phyloP scores from a whole-genome alignment of 352 stramenopile species.

The Globisporangium nagaii region DNA sequence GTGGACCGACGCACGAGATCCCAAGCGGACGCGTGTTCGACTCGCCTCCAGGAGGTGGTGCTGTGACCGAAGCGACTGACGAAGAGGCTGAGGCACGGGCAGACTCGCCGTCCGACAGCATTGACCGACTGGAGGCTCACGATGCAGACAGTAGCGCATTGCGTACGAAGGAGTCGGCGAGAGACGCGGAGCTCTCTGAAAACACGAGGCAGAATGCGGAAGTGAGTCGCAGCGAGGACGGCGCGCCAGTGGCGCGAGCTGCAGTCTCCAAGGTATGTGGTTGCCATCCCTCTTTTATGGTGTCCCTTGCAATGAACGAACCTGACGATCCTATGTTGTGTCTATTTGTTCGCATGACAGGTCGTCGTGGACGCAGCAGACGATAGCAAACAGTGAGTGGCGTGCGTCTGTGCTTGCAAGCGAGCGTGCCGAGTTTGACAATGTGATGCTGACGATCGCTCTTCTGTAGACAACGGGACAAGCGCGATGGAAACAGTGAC shows the following conservation, averaged over 20 bases:
- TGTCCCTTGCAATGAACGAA: too few species aligned
- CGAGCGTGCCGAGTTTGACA: background rate
- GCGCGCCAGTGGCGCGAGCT: background rate
- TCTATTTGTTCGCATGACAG: background rate
- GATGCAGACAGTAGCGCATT: background rate
- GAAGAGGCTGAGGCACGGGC: constrained; percentile 40
- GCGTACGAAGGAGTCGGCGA: background rate
- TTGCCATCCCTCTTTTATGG: too few species aligned
- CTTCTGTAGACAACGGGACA: background rate
- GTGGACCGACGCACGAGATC: constrained; percentile 21
- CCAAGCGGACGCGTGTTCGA: constrained; percentile 60
- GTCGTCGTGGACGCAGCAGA: background rate
- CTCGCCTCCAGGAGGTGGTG: constrained; percentile 18
- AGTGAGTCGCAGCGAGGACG: background rate
- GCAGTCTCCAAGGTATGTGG: background rate
- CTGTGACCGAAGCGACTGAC: constrained; percentile 27
- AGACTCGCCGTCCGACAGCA: background rate
- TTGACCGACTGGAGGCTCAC: background rate
- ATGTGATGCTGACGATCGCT: background rate
- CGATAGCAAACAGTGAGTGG: background rate
- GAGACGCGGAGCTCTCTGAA: background rate
- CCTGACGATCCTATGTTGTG: too few species aligned
- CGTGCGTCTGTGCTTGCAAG: background rate
- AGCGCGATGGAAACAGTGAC: background rate
- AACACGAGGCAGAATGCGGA: background rate